phyloP scores from a whole-genome alignment of 116 monocot species.

The Posidonia oceanica region DNA sequence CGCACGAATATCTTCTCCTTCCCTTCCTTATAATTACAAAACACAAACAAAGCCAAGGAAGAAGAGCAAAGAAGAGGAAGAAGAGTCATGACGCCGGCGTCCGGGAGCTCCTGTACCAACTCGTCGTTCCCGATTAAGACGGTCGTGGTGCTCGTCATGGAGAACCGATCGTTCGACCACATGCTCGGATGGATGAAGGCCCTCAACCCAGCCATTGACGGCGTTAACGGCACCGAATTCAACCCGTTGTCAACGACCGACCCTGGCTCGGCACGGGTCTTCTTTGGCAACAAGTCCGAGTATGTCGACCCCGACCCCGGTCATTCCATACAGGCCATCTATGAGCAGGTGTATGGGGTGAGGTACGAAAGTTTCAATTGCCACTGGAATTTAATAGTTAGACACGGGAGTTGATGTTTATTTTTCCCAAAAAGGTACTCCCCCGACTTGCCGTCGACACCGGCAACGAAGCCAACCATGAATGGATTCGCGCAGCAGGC shows the following conservation, averaged over 20 bases:
- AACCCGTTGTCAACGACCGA: conserved; percentile 33
- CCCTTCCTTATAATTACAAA: too few species aligned
- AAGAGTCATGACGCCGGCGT: too few species aligned
- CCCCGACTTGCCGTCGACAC: conserved; percentile 38
- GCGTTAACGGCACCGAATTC: conserved; percentile 15
- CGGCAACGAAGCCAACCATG: conserved; percentile 35
- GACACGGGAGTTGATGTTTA: too few species aligned
- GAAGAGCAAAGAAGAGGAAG: too few species aligned
- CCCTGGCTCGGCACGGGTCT: conserved; percentile 27
- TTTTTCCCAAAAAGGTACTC: conserved; percentile 25
- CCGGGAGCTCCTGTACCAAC: background rate
- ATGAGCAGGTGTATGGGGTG: conserved; percentile 77
- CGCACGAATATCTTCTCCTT: too few species aligned
- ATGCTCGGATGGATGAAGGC: conserved; percentile 25
- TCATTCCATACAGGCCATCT: conserved; percentile 90
- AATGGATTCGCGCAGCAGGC: conserved; percentile 84
- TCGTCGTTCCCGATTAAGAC: conserved; percentile 12
- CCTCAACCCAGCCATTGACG: conserved; percentile 15
- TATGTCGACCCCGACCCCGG: conserved; percentile 95
- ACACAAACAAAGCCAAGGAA: too few species aligned
- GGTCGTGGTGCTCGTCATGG: conserved; percentile 20
- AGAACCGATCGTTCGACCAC: conserved; percentile 29
- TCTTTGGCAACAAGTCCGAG: conserved; percentile 40
- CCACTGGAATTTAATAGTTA: too few species aligned
- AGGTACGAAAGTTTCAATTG: conserved; percentile 15